Percentiles rank a stretch among this genome's conserved stretches.
phyloP scores from a whole-genome alignment of 2,329 filamentous ascomycete species.

The Paraphaeosphaeria sporulosa region DNA sequence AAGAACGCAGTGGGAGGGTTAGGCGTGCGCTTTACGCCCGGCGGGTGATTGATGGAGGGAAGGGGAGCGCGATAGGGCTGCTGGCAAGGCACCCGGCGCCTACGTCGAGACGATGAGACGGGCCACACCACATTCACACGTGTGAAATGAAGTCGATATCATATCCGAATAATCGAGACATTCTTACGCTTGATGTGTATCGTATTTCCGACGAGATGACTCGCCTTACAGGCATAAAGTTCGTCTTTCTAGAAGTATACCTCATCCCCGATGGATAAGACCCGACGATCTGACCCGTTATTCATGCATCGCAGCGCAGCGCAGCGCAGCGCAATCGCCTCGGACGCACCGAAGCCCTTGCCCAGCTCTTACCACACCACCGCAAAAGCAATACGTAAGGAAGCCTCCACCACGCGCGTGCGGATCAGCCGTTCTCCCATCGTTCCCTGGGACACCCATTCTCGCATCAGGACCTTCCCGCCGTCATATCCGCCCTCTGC shows the following conservation, averaged over 20 bases:
- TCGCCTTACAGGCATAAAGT: background rate
- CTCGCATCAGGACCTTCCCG: background rate
- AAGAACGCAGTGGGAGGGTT: background rate
- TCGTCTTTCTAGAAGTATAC: constrained; percentile 4
- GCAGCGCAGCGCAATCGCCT: too few relatives aligned
- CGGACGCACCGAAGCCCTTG: constrained; percentile 7
- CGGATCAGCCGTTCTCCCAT: constrained; percentile 3
- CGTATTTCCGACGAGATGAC: background rate
- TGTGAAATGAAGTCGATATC: constrained; percentile 2
- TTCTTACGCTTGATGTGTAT: constrained; percentile 7
- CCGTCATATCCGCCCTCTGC: background rate
- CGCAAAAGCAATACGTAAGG: background rate
- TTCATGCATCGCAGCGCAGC: background rate
- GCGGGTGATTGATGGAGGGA: constrained; percentile 5
- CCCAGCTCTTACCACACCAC: background rate
- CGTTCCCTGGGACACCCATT: constrained; percentile 3
- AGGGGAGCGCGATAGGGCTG: background rate
- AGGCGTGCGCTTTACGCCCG: constrained; percentile 6
- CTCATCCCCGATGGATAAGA: constrained; percentile 5
- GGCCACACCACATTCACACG: background rate
- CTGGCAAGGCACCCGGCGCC: constrained; percentile 10
- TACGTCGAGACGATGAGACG: constrained; percentile 17
- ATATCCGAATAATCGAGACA: constrained; percentile 8
- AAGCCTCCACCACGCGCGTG: constrained; percentile 3
- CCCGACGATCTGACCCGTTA: constrained; percentile 6